Conservation (phyloP, 352 stramenopile genomes). For the Thraustochytrium sp. region DNA sequence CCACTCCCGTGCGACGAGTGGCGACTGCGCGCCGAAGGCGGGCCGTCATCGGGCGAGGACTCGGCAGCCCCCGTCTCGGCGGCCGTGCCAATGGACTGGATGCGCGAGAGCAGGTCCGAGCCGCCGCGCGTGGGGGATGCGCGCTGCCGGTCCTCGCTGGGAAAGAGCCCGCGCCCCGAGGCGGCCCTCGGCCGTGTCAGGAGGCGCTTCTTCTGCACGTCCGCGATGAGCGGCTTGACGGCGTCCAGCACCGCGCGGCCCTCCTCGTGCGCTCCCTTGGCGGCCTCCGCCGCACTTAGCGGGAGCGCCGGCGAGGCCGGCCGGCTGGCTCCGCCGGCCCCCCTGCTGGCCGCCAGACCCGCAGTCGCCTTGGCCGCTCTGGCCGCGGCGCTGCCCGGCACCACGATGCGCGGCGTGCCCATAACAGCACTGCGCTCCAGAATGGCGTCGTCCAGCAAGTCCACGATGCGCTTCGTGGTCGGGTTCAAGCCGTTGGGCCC, state of each 20-base stretch:
- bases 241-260: neutral
- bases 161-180: neutral
- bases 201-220: neutral
- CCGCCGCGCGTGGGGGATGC: neutral
- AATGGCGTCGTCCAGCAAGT: neutral
- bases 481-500: neutral
- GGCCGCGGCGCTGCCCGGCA: neutral
- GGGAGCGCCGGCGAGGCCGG: neutral
- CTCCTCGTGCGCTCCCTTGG: neutral
- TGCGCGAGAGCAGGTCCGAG: neutral
- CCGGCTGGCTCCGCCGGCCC: neutral
- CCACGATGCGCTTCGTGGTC: neutral
- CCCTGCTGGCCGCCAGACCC: too few relatives aligned
- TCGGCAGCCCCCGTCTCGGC: neutral
- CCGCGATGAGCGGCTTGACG: slow-evolving; percentile 36
- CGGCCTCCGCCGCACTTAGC: neutral
- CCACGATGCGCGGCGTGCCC: neutral
- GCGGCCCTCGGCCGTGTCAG: neutral
- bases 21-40: neutral
- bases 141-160: neutral
- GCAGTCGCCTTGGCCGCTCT: neutral
- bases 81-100: neutral
- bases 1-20: neutral
- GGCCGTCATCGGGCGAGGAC: neutral
- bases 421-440: neutral